These are phyloP conservation scores for Mentha longifolia DNA, from an alignment of 257 asterid species.

Conservation along the genomic window DNA sequence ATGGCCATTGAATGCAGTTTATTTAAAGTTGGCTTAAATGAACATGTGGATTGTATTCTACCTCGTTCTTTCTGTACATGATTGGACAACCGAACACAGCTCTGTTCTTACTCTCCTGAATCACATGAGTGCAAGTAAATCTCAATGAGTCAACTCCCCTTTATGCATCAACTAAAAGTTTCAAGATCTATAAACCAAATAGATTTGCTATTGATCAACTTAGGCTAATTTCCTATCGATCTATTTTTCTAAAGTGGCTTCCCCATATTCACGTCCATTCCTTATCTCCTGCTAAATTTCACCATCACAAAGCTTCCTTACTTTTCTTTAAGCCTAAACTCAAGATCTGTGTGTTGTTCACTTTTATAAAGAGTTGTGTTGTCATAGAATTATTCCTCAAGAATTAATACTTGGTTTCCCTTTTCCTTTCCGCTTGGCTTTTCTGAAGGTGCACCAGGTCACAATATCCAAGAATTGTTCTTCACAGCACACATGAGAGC, in stretches of 20 bases:
- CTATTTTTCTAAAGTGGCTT: not conserved
- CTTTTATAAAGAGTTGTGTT: not conserved
- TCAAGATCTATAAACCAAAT: not conserved
- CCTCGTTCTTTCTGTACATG: not conserved
- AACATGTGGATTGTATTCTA: not conserved
- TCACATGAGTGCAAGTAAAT: not conserved
- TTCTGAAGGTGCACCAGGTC: constrained; percentile 78
- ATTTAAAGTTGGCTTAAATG: not conserved
- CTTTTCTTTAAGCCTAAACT: not conserved
- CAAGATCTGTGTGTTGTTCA: not conserved
- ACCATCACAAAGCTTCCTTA: not conserved
- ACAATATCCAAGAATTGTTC: constrained; percentile 74
- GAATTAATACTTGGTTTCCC: not conserved
- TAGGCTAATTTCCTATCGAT: not conserved
- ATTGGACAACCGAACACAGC: not conserved
- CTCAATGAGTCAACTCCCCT: no score
- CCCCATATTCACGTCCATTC: not conserved
- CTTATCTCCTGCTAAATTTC: not conserved
- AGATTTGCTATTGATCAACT: not conserved
- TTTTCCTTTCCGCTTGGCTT: not conserved
- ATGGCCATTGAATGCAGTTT: not conserved
- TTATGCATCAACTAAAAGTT: not conserved
- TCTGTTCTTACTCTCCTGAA: no score
- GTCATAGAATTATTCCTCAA: not conserved
- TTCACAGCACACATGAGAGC: constrained; percentile 72